These are phyloP conservation scores for Cryptococcus jaspeensis DNA, from an alignment of 1,284 basidiomycete species.

Conservation along the genomic window DNA sequence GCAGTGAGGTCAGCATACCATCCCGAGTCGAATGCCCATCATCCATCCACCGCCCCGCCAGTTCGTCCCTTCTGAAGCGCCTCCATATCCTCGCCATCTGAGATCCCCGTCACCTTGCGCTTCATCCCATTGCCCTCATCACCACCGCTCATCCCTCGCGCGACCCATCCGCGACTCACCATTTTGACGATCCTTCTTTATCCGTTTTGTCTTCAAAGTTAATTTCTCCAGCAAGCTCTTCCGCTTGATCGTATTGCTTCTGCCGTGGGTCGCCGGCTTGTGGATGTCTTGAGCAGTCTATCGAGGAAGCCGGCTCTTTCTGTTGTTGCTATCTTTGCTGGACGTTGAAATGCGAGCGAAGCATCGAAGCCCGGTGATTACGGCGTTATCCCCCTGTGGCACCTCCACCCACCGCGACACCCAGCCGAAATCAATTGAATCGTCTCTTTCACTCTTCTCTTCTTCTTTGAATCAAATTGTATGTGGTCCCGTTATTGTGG, in stretches of 20 bases:
- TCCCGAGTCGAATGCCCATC: too few species aligned
- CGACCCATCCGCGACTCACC: constrained; percentile 6
- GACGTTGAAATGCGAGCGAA: neutral
- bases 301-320: too few species aligned
- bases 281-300: too few species aligned
- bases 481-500: constrained; percentile 36
- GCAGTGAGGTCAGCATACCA: constrained; percentile 3
- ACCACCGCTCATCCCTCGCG: neutral
- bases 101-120: too few species aligned
- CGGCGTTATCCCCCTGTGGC: neutral
- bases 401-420: neutral
- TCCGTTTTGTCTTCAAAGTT: neutral
- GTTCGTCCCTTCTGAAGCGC: too few species aligned
- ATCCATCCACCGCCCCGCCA: too few species aligned
- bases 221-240: too few species aligned
- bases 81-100: too few species aligned
- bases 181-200: constrained; percentile 4
- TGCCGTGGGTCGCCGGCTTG: too few species aligned
- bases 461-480: constrained; percentile 33
- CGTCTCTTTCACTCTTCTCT: constrained; percentile 9
- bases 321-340: neutral
- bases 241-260: too few species aligned
- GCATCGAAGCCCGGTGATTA: neutral
- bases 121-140: neutral
- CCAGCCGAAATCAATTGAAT: neutral